phyloP scores from a whole-genome alignment of 805 yeast species.

The Zygosaccharomyces lentus region DNA sequence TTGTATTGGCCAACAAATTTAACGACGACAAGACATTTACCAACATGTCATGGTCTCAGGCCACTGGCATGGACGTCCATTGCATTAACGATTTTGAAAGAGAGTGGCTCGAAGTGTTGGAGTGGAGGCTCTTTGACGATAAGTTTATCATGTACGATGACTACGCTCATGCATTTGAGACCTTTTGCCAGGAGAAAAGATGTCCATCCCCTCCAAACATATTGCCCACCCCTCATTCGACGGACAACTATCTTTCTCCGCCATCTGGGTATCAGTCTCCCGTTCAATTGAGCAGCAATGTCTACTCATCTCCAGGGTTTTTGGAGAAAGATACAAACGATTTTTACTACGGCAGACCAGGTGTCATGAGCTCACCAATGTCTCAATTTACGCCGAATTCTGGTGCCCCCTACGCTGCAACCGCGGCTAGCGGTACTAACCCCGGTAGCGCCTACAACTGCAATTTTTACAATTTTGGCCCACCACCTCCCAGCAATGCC shows the following conservation, averaged over 20 bases:
- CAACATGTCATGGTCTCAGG: conserved; percentile 92
- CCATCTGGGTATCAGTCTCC: conserved; percentile 29
- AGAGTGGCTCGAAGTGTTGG: conserved; percentile 57
- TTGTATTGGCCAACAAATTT: conserved; percentile 86
- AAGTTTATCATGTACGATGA: conserved; percentile 28
- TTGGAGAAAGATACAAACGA: conserved; percentile 22
- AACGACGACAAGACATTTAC: conserved; percentile 96
- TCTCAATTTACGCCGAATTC: conserved; percentile 13
- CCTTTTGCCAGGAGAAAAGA: conserved; percentile 21
- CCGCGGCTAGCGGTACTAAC: background rate
- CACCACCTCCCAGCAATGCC: conserved; percentile 7
- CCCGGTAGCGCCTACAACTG: conserved; percentile 14
- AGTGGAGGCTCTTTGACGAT: conserved; percentile 53
- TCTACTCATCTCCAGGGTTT: conserved; percentile 24
- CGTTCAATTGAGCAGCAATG: conserved; percentile 12
- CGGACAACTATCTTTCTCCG: conserved; percentile 17
- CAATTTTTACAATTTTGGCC: conserved; percentile 22
- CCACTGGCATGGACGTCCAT: conserved; percentile 70
- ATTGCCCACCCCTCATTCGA: conserved; percentile 15
- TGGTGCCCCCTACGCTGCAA: conserved; percentile 13
- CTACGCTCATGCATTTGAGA: conserved; percentile 23
- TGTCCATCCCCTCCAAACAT: conserved; percentile 15
- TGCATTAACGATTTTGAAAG: conserved; percentile 65
- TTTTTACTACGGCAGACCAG: conserved; percentile 17
- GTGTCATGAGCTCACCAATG: conserved; percentile 13